phyloP scores from a whole-genome alignment of 257 asterid genomes.

The Leonotis leonurus region DNA sequence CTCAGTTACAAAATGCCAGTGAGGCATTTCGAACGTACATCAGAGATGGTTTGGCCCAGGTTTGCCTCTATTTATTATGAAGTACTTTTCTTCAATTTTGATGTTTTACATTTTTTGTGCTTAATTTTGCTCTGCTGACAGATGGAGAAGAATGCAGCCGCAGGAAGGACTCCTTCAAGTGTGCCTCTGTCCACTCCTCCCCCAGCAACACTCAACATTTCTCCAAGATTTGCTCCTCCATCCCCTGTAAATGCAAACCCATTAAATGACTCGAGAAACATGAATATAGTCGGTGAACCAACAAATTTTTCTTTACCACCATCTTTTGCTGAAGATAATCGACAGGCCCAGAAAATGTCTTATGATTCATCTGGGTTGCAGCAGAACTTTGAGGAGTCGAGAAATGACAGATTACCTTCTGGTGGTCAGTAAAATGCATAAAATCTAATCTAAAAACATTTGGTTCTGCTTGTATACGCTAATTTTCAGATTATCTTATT shows the following conservation, averaged over 20 bases:
- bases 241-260: conserved; percentile 75
- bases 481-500: not conserved
- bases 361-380: conserved; percentile 44
- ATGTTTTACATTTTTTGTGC: not conserved
- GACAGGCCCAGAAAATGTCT: conserved; percentile 37
- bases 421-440: conserved; percentile 51
- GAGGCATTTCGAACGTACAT: conserved; percentile 94
- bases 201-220: conserved; percentile 62
- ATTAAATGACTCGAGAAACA: conserved; percentile 44
- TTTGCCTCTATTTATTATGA: conserved; percentile 25
- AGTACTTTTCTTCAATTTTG: not conserved
- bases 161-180: conserved; percentile 97
- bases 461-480: no score
- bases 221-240: conserved; percentile 63
- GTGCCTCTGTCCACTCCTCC: conserved; percentile 96
- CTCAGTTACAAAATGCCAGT: conserved; percentile 98
- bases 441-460: not conserved
- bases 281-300: conserved; percentile 56
- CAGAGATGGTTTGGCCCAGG: conserved; percentile 98
- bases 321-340: conserved; percentile 64
- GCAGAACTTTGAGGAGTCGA: conserved; percentile 53
- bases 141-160: conserved; percentile 99
- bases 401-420: conserved; percentile 69
- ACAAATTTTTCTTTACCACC: conserved; percentile 80
- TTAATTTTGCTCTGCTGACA: conserved; percentile 29